Evolutionary conservation across 176 grass and related monocot genomes (phyloP), one percentile per base, ranked within the genome.

Genomic region (Alopecurus myosuroides): DNA sequence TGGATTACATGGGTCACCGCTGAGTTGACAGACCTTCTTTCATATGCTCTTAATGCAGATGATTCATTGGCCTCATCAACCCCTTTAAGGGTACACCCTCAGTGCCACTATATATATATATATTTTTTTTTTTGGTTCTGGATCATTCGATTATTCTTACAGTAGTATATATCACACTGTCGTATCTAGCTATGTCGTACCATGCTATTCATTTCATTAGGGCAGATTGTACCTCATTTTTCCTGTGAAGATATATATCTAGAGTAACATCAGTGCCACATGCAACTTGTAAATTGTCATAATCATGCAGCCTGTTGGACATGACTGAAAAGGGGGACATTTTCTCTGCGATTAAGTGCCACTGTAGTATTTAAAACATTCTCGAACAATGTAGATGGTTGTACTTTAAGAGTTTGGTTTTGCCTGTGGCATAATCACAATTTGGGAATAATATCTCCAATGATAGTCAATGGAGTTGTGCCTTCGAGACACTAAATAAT

Each of bases 1-100:
- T 99, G 97, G 94, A 94, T 91, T 86, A 70, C 82, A 79, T 99
- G 97, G 97, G 78, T 99, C 46, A 91, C 92, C 70, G 76, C 82
- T 77, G 97, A 97, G 82, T 89, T 99, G 84, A 86, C 90, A 68
- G 55, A 65, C 36, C 85, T 94, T 90, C 89, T 99, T 87, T 94
- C 88, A 41, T 90, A 88, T 45, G 86, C 94, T 86, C 88, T 99
- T 58, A 89, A 89, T 31, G 89, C 84, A 89, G 97, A 99, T 85
- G 94, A 99, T 82, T 82, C 94, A 81, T 92, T 99, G 70, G 92
- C 94, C 33, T 86, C 88, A 46, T 82, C 92, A 25, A 85, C 83
- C 92, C 89, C 93, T 84, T 92, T 94, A 61, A 88, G 88, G 97
- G 97, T 99, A 96, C 36, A 41, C 19, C 56, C 77, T 53, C 30